phyloP scores from a whole-genome alignment of 2,329 filamentous ascomycete species.

The Penicillium sp. region DNA sequence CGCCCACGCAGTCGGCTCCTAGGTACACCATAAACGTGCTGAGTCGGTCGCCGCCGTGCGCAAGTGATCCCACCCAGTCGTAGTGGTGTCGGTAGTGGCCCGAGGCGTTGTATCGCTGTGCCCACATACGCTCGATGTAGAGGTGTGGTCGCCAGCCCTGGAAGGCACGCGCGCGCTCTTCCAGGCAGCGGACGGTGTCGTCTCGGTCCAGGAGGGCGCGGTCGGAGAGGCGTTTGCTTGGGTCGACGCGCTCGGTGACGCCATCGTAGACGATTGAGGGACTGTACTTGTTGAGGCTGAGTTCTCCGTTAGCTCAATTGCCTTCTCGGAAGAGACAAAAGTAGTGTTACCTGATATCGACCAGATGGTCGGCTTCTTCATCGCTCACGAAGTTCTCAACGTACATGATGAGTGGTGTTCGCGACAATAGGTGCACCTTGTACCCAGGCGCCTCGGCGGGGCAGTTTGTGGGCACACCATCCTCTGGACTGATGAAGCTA shows the following conservation, averaged over 20 bases:
- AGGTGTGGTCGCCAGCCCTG: slow-evolving; percentile 60
- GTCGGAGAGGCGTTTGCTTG: slow-evolving; percentile 53
- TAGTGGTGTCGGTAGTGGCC: slow-evolving; percentile 62
- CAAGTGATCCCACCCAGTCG: slow-evolving; percentile 53
- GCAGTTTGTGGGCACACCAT: slow-evolving; percentile 29
- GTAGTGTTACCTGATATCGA: slow-evolving; percentile 51
- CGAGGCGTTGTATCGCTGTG: slow-evolving; percentile 57
- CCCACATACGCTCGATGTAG: slow-evolving; percentile 61
- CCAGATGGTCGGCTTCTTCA: slow-evolving; percentile 51
- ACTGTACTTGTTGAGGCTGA: slow-evolving; percentile 48
- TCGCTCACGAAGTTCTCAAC: slow-evolving; percentile 55
- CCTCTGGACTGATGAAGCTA: slow-evolving; percentile 36
- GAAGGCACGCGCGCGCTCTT: slow-evolving; percentile 56
- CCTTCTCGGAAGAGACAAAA: neutral
- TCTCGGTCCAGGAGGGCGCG: slow-evolving; percentile 49
- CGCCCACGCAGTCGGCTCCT: slow-evolving; percentile 52
- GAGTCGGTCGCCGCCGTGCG: slow-evolving; percentile 44
- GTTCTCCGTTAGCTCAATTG: neutral
- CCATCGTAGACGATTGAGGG: slow-evolving; percentile 56
- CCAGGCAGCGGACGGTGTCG: slow-evolving; percentile 56
- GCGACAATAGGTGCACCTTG: slow-evolving; percentile 50
- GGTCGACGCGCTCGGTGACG: slow-evolving; percentile 48
- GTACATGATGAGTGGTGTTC: slow-evolving; percentile 58
- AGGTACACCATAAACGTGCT: slow-evolving; percentile 65
- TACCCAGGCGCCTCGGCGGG: slow-evolving; percentile 27